phyloP scores from a whole-genome alignment of 192 early-diverging fungal genomes.

The Chytriomyces hyalinus region DNA sequence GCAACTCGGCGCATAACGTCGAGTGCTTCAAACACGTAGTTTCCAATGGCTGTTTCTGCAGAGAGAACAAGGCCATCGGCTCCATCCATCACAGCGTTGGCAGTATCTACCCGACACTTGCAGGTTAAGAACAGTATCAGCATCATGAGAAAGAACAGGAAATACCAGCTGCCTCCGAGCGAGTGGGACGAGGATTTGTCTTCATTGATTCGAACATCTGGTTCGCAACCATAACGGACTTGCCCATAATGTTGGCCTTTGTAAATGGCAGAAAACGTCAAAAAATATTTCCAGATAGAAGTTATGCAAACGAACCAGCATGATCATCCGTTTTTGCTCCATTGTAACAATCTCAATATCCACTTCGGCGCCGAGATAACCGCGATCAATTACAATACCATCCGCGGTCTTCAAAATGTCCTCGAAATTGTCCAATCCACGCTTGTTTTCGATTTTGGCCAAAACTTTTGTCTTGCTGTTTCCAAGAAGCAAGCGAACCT shows the following conservation, averaged over 20 bases:
- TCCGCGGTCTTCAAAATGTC: slow-evolving; percentile 57
- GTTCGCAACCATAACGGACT: slow-evolving; percentile 64
- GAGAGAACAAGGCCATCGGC: slow-evolving; percentile 65
- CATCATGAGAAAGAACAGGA: not conserved
- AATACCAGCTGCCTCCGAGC: slow-evolving; percentile 51
- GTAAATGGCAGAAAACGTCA: not conserved
- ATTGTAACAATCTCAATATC: slow-evolving; percentile 62
- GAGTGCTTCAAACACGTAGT: slow-evolving; percentile 56
- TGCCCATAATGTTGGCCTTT: slow-evolving; percentile 59
- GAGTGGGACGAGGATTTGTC: slow-evolving; percentile 56
- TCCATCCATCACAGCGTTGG: slow-evolving; percentile 69
- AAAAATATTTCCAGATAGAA: no score
- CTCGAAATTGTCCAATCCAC: slow-evolving; percentile 63
- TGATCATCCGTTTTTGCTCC: slow-evolving; percentile 67
- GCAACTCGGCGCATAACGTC: slow-evolving; percentile 55
- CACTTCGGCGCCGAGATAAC: slow-evolving; percentile 64
- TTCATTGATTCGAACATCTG: slow-evolving; percentile 67
- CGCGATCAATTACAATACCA: slow-evolving; percentile 65
- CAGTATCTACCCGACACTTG: slow-evolving; percentile 22
- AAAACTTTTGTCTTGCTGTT: slow-evolving; percentile 60
- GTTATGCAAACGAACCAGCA: slow-evolving; percentile 30
- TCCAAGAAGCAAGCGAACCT: slow-evolving; percentile 52
- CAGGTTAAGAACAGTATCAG: not conserved
- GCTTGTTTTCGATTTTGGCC: slow-evolving; percentile 66
- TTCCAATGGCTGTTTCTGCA: slow-evolving; percentile 64